Conservation (phyloP, 306 rosid genomes). For the Pyrus pyrifolia region DNA sequence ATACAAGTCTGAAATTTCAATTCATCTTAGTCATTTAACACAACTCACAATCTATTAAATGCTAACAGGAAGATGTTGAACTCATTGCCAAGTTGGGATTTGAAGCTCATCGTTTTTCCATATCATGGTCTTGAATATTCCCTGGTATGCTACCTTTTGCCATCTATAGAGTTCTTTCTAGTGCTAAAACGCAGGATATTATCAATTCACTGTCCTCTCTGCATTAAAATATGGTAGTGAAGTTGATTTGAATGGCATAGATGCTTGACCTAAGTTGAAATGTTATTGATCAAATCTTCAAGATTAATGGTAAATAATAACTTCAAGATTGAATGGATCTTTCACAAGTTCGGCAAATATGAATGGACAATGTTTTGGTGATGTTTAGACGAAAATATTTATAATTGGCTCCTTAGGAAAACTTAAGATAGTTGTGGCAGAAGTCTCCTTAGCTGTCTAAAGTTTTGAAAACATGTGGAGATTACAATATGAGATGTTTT, state of each 20-base stretch:
- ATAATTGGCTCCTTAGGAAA: neutral
- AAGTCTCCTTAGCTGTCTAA: neutral
- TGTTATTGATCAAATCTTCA: neutral
- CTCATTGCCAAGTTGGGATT: constrained; percentile 84
- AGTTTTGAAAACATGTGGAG: neutral
- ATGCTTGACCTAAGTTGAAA: neutral
- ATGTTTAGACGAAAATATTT: neutral
- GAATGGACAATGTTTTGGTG: neutral
- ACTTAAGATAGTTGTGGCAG: neutral
- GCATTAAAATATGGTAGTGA: neutral
- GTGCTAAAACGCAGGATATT: no score
- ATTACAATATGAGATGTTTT: neutral
- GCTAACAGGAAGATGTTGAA: constrained; percentile 81
- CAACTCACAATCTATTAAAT: neutral
- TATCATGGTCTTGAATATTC: constrained; percentile 91
- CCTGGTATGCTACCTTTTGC: constrained; percentile 48
- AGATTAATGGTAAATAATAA: neutral
- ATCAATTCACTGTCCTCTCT: neutral
- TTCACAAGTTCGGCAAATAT: neutral
- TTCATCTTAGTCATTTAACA: neutral
- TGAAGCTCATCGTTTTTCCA: constrained; percentile 78
- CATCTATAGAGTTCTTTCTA: neutral
- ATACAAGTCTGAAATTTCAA: neutral
- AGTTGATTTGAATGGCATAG: neutral
- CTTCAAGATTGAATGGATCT: neutral